Percentiles rank a stretch among this genome's conserved stretches.
phyloP scores from a whole-genome alignment of 257 asterid genomes.

The Solanum chmielewskii region DNA sequence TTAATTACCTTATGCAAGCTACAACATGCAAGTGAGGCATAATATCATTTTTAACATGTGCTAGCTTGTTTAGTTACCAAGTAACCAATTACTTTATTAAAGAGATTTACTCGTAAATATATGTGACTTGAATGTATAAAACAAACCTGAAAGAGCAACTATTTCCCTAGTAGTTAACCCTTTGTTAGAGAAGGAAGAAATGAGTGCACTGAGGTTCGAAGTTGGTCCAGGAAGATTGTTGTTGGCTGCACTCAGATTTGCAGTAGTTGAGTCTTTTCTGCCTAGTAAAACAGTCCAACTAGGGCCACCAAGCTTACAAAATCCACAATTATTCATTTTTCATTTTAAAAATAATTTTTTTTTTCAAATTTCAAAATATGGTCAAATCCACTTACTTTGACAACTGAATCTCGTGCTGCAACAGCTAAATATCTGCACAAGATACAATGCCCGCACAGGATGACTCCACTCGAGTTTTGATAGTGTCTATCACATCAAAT shows the following conservation, averaged over 20 bases:
- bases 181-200: not conserved
- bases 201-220: not conserved
- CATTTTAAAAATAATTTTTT: not conserved
- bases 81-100: not conserved
- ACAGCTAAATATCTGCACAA: conserved; percentile 82
- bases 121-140: not conserved
- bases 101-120: not conserved
- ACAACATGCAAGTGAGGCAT: not conserved
- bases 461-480: conserved; percentile 57
- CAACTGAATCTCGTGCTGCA: conserved; percentile 77
- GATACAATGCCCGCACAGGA: conserved; percentile 66
- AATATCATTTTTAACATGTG: not conserved
- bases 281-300: conserved; percentile 26
- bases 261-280: conserved; percentile 47
- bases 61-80: not conserved
- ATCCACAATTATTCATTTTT: not conserved
- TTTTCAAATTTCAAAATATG: not conserved
- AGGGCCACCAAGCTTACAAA: not conserved
- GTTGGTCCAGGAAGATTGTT: conserved; percentile 64
- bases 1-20: not conserved
- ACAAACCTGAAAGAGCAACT: not conserved
- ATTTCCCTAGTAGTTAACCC: not conserved
- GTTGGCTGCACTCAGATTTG: conserved; percentile 45
- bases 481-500: conserved; percentile 73
- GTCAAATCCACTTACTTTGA: not conserved